Evolutionary conservation across 306 rosid genomes (phyloP), one percentile per base, ranked within the genome.

Genomic region (Quillaja saponaria): DNA sequence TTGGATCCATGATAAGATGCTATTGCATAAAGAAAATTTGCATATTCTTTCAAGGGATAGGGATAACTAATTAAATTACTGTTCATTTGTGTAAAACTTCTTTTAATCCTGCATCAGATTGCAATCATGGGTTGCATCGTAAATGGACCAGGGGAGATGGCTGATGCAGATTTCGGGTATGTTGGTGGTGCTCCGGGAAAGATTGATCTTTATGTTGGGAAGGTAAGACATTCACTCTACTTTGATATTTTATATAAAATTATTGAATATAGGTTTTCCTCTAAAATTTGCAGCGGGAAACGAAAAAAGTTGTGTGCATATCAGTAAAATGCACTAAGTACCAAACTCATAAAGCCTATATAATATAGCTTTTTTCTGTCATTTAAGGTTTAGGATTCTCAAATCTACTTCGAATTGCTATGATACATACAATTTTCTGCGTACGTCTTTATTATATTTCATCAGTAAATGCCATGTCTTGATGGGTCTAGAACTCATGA

Each of bases 101-200:
- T 28, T 49, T 15, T 25, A 69, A 31, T 64, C 33, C 38, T 72
- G 51, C 41, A 66, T 58, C 66, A 92, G 99, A 89, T 92, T 80
- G 99, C 99, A 52, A 92, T 92, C 81, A 92, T 92, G 99, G 99
- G 99, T 71, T 92, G 99, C 86, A 92, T 92, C 45, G 99, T 92
- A 3, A 92, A 92, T 72, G 99, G 99, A 50, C 99, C 99, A 7
- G 99, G 99, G 33, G 99, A 92, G 87, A 92, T 92, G 99, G 99
- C 99, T 20, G 99, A 92, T 80, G 99, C 99, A 28, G 99, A 92
- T 73, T 92, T 92, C 51, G 99, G 99, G 11, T 92, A 92, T 12
- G 99, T 92, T 7, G 99, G 99, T 12, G 99, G 99, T 49, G 77
- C 96, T 55, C 99, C 99, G 0, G 99, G 99, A 59, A 92, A 89